Base-by-base conservation (phyloP, 768 basidiomycete species). In the Suillus discolor region DNA sequence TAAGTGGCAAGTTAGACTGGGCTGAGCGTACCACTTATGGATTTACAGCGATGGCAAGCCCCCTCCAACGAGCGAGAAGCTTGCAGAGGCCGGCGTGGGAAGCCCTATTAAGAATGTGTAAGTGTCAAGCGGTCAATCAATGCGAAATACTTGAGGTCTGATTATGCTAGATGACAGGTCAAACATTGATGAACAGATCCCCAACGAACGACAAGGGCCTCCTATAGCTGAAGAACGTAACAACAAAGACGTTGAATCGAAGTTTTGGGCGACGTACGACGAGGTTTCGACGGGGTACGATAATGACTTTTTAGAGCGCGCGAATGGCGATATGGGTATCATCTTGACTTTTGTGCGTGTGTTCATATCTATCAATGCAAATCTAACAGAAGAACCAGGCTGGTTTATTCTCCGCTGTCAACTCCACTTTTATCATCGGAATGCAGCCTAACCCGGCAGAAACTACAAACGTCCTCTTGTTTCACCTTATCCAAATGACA, bases 351-450 rank as follows among this genome's bases (percentile, higher is more conserved):
- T 72, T 60, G 71, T 72, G 55, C 16, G 71, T 62, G 18, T 31
- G 8, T 9, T 6, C 8, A 11, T 7, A 34, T n/a, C 25, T 41
- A 15, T 62, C 20, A 23, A 38, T 38, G 7, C 57, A 57, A 23
- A n/a, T 13, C 47, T 41, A 38, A 44, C 34, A 31, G 16, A 16
- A n/a, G 9, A 31, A 15, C 4, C 25, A 81, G 80, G 75, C 77
- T 42, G 80, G 80, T 74, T 71, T 81, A 31, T 81, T 81, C 65
- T 78, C 79, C 16, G 75, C 78, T 3, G 75, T 72, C 2, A 73
- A 79, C 11, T 77, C 75, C 2, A 71, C 80, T 0, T 81, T 81
- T 57, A 73, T 78, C 3, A 69, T 79, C 12, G 78, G 79, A 63
- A 78, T 78, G 16, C 51, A 53, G 16, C 71, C 69, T 54, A 71